Evolutionary conservation across 192 early-diverging fungal species (phyloP), one percentile per base, ranked within the genome.

Genomic region (Phycomyces blakesleeanus): DNA sequence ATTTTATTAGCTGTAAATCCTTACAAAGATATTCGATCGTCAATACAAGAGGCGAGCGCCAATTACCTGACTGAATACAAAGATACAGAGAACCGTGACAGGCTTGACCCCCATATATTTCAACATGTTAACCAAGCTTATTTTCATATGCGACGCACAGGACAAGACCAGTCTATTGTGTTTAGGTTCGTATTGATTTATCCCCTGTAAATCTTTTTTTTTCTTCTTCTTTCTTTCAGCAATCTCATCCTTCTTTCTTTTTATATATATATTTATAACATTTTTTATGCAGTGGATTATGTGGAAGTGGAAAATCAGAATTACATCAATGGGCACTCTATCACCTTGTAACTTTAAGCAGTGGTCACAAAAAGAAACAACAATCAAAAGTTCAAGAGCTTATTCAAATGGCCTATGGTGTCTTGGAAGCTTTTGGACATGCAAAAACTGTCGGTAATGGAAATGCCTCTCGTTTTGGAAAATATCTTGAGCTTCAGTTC

Each of bases 361-460:
- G 76, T 90, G 29, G 80, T 80, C 57, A 86, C 82, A 27, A 74
- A 88, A 53, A 70, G 84, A 83, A 89, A 63, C 84, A 86, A 63
- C 84, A 85, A 57, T 80, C 83, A 25, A 74, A 81, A 53, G 51
- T 89, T n/a, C 86, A 88, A 59, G 73, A 75, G 53, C 79, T 85
- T 58, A 78, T 94, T 37, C 66, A 84, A 7, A 77, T 83, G 26
- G 84, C 92, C 1, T 81, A 92, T 25, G 76, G 82, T 51, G 80
- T 94, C 61, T 69, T 97, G 9, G 88, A 93, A 61, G 89, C 91
- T 2, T 97, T 97, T 81, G 92, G 91, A 24, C 90, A 93, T 51
- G 90, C 92, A 40, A 85, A 85, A 67, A 89, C 89, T 4, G 53
- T 76, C 51, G 66, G 72, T 41, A 89, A 90, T 69, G 71, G 79